Conservation (phyloP, 1,284 basidiomycete genomes). For the Fistulinella staudtii region DNA sequence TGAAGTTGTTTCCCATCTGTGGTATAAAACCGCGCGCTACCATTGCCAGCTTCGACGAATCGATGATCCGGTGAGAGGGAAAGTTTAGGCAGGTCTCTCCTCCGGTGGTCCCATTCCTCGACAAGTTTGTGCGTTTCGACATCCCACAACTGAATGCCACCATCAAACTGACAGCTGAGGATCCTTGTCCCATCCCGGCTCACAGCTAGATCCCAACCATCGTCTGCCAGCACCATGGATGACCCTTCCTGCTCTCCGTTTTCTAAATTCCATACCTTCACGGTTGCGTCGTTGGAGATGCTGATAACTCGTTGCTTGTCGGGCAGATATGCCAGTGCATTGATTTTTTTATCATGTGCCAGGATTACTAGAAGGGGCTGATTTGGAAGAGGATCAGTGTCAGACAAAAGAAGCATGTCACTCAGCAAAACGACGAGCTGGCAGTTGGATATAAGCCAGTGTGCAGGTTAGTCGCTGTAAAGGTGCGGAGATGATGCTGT, state of each 20-base stretch:
- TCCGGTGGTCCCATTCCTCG: neutral
- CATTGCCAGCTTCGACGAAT: neutral
- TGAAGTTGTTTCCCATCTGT: slow-evolving; percentile 6
- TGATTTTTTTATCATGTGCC: too few relatives aligned
- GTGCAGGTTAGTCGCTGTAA: too few relatives aligned
- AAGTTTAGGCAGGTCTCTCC: too few relatives aligned
- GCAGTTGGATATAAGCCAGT: too few relatives aligned
- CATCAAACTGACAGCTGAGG: neutral
- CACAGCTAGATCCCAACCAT: neutral
- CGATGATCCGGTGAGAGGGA: slow-evolving; percentile 4
- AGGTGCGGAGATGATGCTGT: too few relatives aligned
- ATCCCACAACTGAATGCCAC: slow-evolving; percentile 6
- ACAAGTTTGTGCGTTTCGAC: neutral
- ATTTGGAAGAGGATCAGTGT: too few relatives aligned
- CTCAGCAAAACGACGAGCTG: too few relatives aligned
- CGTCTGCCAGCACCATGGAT: neutral
- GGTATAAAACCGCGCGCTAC: slow-evolving; percentile 12
- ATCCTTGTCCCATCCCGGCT: slow-evolving; percentile 5
- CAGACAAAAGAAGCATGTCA: too few relatives aligned
- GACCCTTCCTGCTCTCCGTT: slow-evolving; percentile 1
- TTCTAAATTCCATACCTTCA: slow-evolving; percentile 1
- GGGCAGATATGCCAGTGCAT: too few relatives aligned
- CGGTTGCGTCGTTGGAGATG: neutral
- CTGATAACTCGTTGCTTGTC: slow-evolving; percentile 1
- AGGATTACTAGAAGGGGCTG: too few relatives aligned